A percentile compares a stretch with the other conserved stretches of the same genome.
These are phyloP conservation scores for Globisporangium paroecandrum DNA, from an alignment of 352 stramenopile genomes.

Conservation along the genomic window DNA sequence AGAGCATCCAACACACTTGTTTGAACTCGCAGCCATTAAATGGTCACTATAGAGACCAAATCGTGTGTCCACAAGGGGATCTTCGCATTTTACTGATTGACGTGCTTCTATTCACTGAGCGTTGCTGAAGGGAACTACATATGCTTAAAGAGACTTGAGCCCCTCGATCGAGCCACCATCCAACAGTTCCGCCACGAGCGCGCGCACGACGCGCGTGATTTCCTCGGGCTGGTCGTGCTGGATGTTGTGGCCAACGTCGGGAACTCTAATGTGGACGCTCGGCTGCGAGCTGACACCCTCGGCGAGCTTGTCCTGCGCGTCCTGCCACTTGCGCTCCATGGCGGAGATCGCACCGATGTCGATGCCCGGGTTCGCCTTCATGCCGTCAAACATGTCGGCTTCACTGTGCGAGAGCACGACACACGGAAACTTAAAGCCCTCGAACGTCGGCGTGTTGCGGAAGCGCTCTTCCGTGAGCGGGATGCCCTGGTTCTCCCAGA, in stretches of 20 bases:
- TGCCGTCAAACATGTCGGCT: conserved; percentile 62
- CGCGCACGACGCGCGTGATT: conserved; percentile 48
- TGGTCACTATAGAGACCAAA: not conserved
- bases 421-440: conserved; percentile 49
- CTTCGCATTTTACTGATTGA: not conserved
- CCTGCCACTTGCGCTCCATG: conserved; percentile 65
- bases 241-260: conserved; percentile 64
- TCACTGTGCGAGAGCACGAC: conserved; percentile 71
- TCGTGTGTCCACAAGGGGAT: not conserved
- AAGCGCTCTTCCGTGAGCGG: conserved; percentile 61
- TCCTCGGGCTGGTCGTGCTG: conserved; percentile 71
- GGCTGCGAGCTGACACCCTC: conserved; percentile 35
- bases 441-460: conserved; percentile 22
- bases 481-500: conserved; percentile 56
- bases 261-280: conserved; percentile 47
- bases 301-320: conserved; percentile 52
- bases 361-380: conserved; percentile 54
- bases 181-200: conserved; percentile 37
- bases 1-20: not conserved
- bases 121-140: not conserved
- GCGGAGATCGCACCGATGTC: conserved; percentile 33
- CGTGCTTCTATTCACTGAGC: not conserved
- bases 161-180: conserved; percentile 11
- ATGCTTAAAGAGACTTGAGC: conserved; percentile 9
- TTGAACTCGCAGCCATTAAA: not conserved